Conservation (phyloP, 2,329 filamentous ascomycete genomes). For the Stachybotrys echinatus region DNA sequence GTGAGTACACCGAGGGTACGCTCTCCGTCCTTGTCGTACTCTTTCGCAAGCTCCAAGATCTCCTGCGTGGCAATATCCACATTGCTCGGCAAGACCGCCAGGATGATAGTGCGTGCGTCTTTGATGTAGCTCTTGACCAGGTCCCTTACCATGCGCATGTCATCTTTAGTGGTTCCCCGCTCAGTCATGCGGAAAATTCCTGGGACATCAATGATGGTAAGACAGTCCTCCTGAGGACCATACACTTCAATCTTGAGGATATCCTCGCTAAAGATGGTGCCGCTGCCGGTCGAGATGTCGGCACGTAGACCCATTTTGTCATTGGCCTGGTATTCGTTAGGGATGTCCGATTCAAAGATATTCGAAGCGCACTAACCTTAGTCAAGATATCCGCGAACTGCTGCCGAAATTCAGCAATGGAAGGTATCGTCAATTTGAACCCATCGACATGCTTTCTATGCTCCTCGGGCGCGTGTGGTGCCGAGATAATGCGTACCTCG, state of each 20-base stretch:
- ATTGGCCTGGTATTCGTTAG: conserved; percentile 26
- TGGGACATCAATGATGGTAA: conserved; percentile 50
- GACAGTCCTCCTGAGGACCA: conserved; percentile 37
- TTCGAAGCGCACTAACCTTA: conserved; percentile 7
- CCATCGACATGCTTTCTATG: not conserved
- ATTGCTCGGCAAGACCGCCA: conserved; percentile 38
- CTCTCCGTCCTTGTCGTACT: conserved; percentile 30
- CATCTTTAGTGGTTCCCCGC: conserved; percentile 36
- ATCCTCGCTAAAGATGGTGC: conserved; percentile 39
- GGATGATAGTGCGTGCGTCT: conserved; percentile 41
- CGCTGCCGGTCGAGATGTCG: conserved; percentile 6
- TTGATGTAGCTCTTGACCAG: conserved; percentile 44
- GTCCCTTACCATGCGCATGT: conserved; percentile 37
- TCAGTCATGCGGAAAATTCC: conserved; percentile 37
- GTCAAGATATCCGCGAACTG: conserved; percentile 4
- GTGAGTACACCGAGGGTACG: conserved; percentile 47
- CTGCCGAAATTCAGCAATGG: not conserved
- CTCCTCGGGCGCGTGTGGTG: not conserved
- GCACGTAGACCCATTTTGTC: conserved; percentile 37
- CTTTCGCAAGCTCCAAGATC: conserved; percentile 28
- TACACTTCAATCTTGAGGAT: conserved; percentile 33
- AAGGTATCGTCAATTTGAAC: no score
- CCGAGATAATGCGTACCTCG: conserved; percentile 13
- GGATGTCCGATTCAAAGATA: not conserved
- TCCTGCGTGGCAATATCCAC: conserved; percentile 35